Percentiles rank a stretch among this genome's conserved stretches.
Evolutionary conservation across 805 yeast species (phyloP).

Genomic region (Kluyveromyces aestuarii): DNA sequence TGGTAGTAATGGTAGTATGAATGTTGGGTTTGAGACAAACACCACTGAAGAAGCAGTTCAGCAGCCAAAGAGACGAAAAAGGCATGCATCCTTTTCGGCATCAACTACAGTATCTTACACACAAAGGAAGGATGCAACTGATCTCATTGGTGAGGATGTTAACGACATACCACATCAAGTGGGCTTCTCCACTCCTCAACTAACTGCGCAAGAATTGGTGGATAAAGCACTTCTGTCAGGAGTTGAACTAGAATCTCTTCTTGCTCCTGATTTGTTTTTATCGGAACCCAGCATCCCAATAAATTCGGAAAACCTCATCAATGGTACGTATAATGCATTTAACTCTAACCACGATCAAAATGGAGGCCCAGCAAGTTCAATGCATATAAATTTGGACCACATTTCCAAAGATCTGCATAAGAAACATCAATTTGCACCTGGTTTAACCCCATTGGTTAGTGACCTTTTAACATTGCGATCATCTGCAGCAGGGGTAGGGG

Average conservation of each 20-base stretch:
- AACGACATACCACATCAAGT: conserved; percentile 52
- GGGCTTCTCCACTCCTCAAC: conserved; percentile 76
- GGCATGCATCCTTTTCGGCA: conserved; percentile 39
- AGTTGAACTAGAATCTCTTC: conserved; percentile 15
- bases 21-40: background rate
- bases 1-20: background rate
- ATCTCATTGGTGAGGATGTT: conserved; percentile 7
- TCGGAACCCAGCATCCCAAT: conserved; percentile 5
- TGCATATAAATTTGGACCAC: conserved; percentile 1
- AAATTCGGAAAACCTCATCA: background rate
- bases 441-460: conserved; percentile 27
- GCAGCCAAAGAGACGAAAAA: conserved; percentile 21
- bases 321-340: background rate
- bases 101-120: conserved; percentile 32
- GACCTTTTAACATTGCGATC: conserved; percentile 34
- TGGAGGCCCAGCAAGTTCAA: background rate
- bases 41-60: background rate
- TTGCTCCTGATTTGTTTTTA: conserved; percentile 18
- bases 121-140: conserved; percentile 7
- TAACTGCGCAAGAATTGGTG: conserved; percentile 39
- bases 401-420: background rate
- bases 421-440: conserved; percentile 1
- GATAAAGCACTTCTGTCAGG: conserved; percentile 25
- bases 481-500: conserved; percentile 33
- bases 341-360: background rate